Conservation (phyloP, 345 rosid species). For the Ceriops tagal region DNA sequence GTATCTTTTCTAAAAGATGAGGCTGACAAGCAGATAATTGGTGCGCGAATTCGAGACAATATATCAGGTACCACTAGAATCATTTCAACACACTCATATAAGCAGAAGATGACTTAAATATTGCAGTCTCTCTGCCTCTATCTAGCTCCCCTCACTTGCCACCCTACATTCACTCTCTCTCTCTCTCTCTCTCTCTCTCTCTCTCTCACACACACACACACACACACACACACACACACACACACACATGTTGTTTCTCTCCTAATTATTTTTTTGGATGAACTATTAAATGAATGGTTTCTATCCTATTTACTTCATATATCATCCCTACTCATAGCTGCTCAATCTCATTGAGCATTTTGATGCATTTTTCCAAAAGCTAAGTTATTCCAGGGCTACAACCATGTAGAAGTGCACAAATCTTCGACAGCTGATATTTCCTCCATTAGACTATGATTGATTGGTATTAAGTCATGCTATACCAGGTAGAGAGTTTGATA, state of each 20-base stretch:
- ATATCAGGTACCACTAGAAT: constrained; percentile 53
- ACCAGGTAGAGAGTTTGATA: constrained; percentile 75
- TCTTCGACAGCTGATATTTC: not conserved
- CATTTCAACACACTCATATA: not conserved
- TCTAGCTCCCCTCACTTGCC: not conserved
- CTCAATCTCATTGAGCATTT: no score
- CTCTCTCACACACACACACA: no score
- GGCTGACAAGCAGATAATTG: constrained; percentile 50
- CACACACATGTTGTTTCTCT: no score
- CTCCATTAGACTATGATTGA: not conserved
- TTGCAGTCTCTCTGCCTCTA: not conserved
- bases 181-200: no score
- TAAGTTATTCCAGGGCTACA: not conserved
- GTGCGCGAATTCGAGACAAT: constrained; percentile 86
- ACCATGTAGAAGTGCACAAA: not conserved
- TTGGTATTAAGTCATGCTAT: not conserved
- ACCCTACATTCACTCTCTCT: no score
- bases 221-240: no score
- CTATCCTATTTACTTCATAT: no score
- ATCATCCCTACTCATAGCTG: no score
- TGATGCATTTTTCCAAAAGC: not conserved
- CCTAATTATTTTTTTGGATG: no score
- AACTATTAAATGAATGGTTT: no score
- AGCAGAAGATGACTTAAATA: not conserved
- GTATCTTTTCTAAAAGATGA: constrained; percentile 71